Base-by-base conservation (phyloP, 1,284 basidiomycete genomes). In the Ustilago xerochloae region DNA sequence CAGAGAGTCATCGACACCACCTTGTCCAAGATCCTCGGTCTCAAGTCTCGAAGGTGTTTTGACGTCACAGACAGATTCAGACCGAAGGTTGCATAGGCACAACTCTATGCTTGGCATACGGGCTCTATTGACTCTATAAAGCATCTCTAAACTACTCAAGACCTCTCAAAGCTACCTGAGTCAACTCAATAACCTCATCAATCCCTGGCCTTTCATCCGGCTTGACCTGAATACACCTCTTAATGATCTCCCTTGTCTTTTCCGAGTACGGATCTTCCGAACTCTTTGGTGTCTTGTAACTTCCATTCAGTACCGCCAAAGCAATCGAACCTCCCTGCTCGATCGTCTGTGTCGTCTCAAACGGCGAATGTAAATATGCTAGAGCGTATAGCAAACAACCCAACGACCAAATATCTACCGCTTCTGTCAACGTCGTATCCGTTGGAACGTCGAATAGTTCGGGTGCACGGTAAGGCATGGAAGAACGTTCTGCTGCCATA, bases 361-460 rank as follows among this genome's bases (percentile, higher is more conserved):
- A 85, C 1, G 84, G 84, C 65, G 82, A 84, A 57, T 85, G 81
- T 46, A 80, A 69, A 61, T 83, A 85, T n/a, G 80, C 78, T 38
- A 80, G 65, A 16, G 80, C 80, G 50, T 76, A 84, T 16, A 85
- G 64, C 49, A 80, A 50, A 50, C 82, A 84, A 6, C 84, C 84
- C 10, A 85, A 65, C 24, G 83, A 80, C 84, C 84, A 85, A 48
- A 85, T 82, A 50, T 85, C 84, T 2, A 84, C 83, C 10, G 78
- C 54, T 36, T 85, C 84, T 22, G 78, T 79, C 30, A 85, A 60
- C 13, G 66, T 71, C n/a, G 72, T 64, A 38, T 82, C 78, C 1
- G 83, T 84, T 28, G 83, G 80, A 22, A 85, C 81, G 61, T 85
- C 84, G 47, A 84, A 85, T 13, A 85, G 72, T 62, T 85, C 84